A percentile compares a stretch with the other conserved stretches of the same genome.
Evolutionary conservation across 257 asterid genomes (phyloP).

Genomic region (Plantago ovata): DNA sequence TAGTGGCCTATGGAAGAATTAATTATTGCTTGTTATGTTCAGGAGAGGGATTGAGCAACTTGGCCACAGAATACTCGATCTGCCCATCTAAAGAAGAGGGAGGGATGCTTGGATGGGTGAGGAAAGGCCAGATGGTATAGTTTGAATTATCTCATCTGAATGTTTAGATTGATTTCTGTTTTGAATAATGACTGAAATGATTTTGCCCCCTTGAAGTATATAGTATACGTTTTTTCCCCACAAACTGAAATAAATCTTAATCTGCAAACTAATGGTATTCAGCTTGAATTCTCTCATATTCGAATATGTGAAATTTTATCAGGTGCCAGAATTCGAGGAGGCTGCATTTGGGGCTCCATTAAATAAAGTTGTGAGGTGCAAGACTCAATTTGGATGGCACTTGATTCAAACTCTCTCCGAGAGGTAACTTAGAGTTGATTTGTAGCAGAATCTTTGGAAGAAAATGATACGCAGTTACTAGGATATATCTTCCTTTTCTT

Average conservation of each 20-base stretch:
- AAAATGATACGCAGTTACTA: conserved; percentile 20
- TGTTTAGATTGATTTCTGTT: too few relatives aligned
- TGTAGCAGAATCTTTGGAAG: conserved; percentile 10
- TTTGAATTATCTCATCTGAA: not conserved
- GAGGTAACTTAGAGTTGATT: conserved; percentile 46
- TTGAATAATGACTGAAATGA: too few relatives aligned
- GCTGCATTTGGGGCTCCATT: conserved; percentile 79
- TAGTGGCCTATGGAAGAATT: not conserved
- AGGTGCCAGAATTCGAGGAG: conserved; percentile 98
- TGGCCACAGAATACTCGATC: conserved; percentile 82
- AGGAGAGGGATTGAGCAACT: conserved; percentile 94
- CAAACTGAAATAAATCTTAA: too few relatives aligned
- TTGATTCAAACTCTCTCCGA: conserved; percentile 89
- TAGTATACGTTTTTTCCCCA: too few relatives aligned
- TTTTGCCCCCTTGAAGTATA: too few relatives aligned
- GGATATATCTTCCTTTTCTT: conserved; percentile 24
- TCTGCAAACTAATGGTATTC: too few relatives aligned
- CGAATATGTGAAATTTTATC: conserved; percentile 7
- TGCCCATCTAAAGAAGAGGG: conserved; percentile 97
- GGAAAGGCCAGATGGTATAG: conserved; percentile 95
- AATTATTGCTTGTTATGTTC: conserved; percentile 14
- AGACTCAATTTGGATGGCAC: conserved; percentile 96
- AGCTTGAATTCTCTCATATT: not conserved
- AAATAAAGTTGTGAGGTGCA: conserved; percentile 73
- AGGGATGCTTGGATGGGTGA: conserved; percentile 99